Evolutionary conservation across 306 rosid species (phyloP).

Genomic region (Acacia melanoxylon): DNA sequence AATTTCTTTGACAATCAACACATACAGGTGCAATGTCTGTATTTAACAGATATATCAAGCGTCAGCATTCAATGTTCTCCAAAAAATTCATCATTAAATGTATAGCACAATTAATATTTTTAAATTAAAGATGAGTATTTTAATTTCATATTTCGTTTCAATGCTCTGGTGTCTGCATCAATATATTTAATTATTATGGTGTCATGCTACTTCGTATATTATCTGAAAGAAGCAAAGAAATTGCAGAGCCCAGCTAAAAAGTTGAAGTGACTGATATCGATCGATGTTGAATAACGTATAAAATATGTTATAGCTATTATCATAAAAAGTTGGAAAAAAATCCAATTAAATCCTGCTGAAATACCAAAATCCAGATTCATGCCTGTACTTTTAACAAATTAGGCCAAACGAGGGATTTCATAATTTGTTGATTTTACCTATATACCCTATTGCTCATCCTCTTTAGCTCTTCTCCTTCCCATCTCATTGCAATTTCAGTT

Average conservation of each 20-base stretch:
- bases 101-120: background rate
- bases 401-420: no score
- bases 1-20: no score
- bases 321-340: background rate
- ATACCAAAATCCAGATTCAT: no score
- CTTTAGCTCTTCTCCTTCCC: background rate
- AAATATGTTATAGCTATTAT: background rate
- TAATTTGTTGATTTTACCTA: no score
- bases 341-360: no score
- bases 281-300: background rate
- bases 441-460: constrained; percentile 41
- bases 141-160: background rate
- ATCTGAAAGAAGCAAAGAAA: background rate
- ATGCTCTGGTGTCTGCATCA: background rate
- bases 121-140: background rate
- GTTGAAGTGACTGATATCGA: background rate
- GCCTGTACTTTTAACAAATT: no score
- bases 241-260: background rate
- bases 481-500: no score
- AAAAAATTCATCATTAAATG: no score
- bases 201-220: background rate
- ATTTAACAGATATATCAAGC: no score
- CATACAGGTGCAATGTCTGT: no score
- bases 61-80: no score
- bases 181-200: background rate